Percentiles rank a stretch among this genome's conserved stretches.
Evolutionary conservation across 768 basidiomycete genomes (phyloP).

Genomic region (Lactarius akahatsu): DNA sequence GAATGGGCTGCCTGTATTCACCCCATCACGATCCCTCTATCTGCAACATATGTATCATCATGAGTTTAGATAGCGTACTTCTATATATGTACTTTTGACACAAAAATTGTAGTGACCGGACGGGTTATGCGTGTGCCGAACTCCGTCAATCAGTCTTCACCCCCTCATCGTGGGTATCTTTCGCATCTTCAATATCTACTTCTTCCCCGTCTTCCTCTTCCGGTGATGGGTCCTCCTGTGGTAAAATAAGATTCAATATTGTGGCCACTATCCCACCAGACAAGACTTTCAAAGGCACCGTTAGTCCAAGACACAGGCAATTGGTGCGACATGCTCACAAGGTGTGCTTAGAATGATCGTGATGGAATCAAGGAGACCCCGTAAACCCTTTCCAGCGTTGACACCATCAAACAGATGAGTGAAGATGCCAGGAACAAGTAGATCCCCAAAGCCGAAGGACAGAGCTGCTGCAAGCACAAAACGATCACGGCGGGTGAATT

Average conservation of each 20-base stretch:
- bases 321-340: slow-evolving; percentile 50
- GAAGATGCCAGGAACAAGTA: slow-evolving; percentile 65
- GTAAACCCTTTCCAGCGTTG: slow-evolving; percentile 51
- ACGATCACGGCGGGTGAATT: slow-evolving; percentile 62
- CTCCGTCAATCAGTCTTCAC: not conserved
- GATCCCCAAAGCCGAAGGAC: slow-evolving; percentile 67
- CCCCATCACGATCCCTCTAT: not conserved
- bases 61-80: slow-evolving; percentile 2
- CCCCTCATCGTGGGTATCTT: slow-evolving; percentile 7
- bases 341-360: slow-evolving; percentile 80
- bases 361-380: slow-evolving; percentile 73
- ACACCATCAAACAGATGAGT: slow-evolving; percentile 70
- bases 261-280: slow-evolving; percentile 44
- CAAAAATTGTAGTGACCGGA: not conserved
- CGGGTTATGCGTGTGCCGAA: not conserved
- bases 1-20: not conserved
- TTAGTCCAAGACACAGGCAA: slow-evolving; percentile 9
- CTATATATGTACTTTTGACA: slow-evolving; percentile 10
- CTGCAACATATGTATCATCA: slow-evolving; percentile 14
- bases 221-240: slow-evolving; percentile 34
- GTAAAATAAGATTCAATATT: slow-evolving; percentile 48
- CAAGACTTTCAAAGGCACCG: slow-evolving; percentile 37
- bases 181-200: slow-evolving; percentile 3
- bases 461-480: slow-evolving; percentile 70
- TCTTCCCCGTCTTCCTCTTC: slow-evolving; percentile 1